Conservation (phyloP, 768 basidiomycete species). For the Lentinula boryana region DNA sequence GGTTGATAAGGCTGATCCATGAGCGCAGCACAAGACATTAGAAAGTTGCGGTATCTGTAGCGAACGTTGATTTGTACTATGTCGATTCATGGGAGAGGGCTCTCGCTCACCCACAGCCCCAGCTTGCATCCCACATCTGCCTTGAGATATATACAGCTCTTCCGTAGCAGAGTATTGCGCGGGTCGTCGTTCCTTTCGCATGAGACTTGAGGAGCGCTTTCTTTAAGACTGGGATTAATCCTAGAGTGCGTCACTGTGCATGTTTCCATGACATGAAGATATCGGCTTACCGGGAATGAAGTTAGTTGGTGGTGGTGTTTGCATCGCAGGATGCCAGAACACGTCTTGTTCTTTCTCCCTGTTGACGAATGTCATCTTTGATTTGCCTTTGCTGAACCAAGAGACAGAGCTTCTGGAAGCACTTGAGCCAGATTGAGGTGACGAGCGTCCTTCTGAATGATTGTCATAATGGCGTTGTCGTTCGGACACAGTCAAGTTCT, state of each 20-base stretch:
- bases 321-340: conserved; percentile 58
- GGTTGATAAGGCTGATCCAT: conserved; percentile 62
- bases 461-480: conserved; percentile 51
- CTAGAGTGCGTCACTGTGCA: conserved; percentile 26
- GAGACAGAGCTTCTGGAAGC: neutral
- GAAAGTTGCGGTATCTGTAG: conserved; percentile 72
- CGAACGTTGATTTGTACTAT: conserved; percentile 1
- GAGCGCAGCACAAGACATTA: conserved; percentile 71
- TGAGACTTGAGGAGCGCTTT: conserved; percentile 48
- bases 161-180: conserved; percentile 63
- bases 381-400: conserved; percentile 5
- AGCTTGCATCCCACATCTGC: conserved; percentile 56
- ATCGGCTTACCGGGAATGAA: conserved; percentile 52
- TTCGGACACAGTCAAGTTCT: conserved; percentile 25
- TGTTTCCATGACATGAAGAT: neutral
- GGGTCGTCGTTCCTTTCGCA: conserved; percentile 38
- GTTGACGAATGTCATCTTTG: conserved; percentile 4
- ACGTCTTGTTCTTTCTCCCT: conserved; percentile 31
- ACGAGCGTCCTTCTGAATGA: conserved; percentile 28
- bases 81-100: conserved; percentile 2
- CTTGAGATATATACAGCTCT: conserved; percentile 50
- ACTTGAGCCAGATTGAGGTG: neutral
- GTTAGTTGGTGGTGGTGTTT: conserved; percentile 38
- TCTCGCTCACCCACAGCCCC: conserved; percentile 67
- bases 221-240: conserved; percentile 59